A percentile compares a stretch with the other conserved stretches of the same genome.
Evolutionary conservation across 768 basidiomycete species (phyloP).

Genomic region (Rhodotorula toruloides): DNA sequence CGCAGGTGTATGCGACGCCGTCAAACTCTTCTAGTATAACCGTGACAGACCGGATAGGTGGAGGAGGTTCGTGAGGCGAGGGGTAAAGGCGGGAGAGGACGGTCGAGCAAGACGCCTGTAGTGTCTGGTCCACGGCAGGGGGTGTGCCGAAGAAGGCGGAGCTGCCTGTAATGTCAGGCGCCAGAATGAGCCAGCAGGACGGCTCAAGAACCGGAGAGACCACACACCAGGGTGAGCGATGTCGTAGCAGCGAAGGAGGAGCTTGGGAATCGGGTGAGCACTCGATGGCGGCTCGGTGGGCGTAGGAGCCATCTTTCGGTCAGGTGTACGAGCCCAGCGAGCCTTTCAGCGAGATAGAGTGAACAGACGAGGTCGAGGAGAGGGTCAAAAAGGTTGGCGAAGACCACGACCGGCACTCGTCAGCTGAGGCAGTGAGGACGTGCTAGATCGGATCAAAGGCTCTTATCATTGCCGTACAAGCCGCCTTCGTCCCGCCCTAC

Average conservation of each 20-base stretch:
- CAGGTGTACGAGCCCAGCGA: no score
- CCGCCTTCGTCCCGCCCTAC: no score
- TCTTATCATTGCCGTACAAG: no score
- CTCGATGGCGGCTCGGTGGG: no score
- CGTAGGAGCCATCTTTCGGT: no score
- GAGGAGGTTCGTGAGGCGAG: background rate
- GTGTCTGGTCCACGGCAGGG: background rate
- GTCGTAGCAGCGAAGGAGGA: constrained; percentile 4
- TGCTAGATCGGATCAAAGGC: no score
- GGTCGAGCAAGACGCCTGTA: background rate
- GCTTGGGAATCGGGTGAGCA: no score
- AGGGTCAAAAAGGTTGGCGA: no score
- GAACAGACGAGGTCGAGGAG: no score
- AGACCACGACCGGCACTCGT: no score
- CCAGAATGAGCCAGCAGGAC: accelerated
- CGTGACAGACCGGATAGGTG: constrained; percentile 33
- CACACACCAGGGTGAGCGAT: background rate
- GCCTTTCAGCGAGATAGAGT: no score
- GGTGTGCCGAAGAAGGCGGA: constrained; percentile 1
- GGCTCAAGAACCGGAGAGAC: background rate
- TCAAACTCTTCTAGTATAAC: constrained; percentile 50
- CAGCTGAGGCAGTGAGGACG: no score
- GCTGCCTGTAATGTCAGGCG: background rate
- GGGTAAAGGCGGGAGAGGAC: constrained; percentile 21
- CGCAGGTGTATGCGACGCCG: constrained; percentile 66